These are phyloP conservation scores for Endotrypanum monterogeii DNA, from an alignment of 208 protist species.

Conservation along the genomic window DNA sequence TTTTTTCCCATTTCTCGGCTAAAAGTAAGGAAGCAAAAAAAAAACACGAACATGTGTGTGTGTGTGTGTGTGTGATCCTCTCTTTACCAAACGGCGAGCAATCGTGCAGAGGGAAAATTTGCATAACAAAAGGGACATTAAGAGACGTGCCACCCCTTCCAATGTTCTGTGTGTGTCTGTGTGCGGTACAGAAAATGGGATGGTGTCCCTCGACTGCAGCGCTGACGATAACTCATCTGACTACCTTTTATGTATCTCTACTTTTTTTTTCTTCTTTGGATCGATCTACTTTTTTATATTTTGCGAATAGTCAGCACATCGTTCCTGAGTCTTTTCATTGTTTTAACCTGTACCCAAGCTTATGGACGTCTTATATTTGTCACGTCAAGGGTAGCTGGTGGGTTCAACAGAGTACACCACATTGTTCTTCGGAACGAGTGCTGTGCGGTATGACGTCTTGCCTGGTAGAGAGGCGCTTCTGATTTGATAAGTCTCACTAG, in stretches of 20 bases:
- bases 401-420: neutral
- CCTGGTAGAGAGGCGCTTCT: neutral
- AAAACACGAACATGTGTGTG: no score
- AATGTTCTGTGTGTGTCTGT: slow-evolving; percentile 6
- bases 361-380: neutral
- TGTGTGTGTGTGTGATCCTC: no score
- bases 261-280: neutral
- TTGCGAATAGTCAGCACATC: neutral
- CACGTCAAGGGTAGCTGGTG: neutral
- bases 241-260: no score
- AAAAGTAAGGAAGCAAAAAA: no score
- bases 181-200: neutral
- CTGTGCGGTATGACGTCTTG: neutral
- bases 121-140: no score
- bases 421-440: no score
- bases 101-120: no score
- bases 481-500: neutral
- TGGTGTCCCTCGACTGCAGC: neutral
- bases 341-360: neutral
- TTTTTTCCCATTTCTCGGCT: no score
- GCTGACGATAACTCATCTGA: neutral
- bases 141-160: no score
- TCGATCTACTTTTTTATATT: no score
- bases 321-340: neutral
- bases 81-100: no score